Evolutionary conservation across 148 eudicot genomes (phyloP), one percentile per base, ranked within the genome.

Genomic region (Cornus controversa): DNA sequence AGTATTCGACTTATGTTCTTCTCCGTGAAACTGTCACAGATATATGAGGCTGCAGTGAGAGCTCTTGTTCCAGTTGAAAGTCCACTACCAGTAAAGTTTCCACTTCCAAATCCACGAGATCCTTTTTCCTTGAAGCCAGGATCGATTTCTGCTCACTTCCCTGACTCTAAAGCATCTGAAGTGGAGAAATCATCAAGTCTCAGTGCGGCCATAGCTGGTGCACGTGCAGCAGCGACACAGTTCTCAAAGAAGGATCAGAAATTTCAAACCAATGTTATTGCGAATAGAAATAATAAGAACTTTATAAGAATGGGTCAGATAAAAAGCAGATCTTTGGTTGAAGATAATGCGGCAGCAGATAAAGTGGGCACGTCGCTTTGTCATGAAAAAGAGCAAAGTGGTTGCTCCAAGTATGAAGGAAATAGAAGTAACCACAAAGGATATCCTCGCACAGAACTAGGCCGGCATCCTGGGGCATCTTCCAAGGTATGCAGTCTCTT

Each of bases 171-270:
- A n/a, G 67, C 75, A 66, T 84, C 91, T 54, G 67, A 77, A 71
- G 31, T 81, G 29, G 89, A 81, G 58, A 85, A 85, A 67, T 84
- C 97, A 3, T 82, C 95, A 22, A 78, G 76, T 34, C 95, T 94
- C 62, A 74, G 77, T 24, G 87, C 87, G 31, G 94, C 90, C 71
- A 92, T 91, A 70, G 89, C 88, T 78, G 92, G 88, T 57, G 98
- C 98, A n/a, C 85, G 85, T 71, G 87, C 79, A 24, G 98, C 93
- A 71, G 90, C 98, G 0, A 70, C 88, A 63, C 93, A 94, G 79
- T 91, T 88, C 72, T 82, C 87, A 7, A 92, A 78, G 84, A 85
- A 83, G 73, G 74, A 23, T 26, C 74, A 74, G 78, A 68, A 10
- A 23, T 8, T 40, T 16, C 69, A 64, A 74, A 75, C 27, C 29